Conservation (phyloP, 2,329 filamentous ascomycete genomes). For the Aspergillus pseudoterreus region DNA sequence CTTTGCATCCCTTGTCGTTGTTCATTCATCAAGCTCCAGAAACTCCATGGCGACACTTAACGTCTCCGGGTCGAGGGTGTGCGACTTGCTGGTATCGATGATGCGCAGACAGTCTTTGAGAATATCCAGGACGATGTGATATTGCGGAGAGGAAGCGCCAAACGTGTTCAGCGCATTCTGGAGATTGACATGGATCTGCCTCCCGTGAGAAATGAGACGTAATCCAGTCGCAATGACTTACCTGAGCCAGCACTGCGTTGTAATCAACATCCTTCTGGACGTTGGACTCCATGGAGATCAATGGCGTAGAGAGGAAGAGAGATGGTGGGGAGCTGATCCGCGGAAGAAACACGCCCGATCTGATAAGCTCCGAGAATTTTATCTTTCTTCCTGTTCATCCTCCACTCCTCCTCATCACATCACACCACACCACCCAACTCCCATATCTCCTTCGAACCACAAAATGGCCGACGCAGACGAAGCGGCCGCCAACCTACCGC, state of each 20-base stretch:
- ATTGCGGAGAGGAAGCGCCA: constrained; percentile 35
- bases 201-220: neutral
- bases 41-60: constrained; percentile 33
- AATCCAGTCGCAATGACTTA: constrained; percentile 2
- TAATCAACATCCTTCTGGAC: constrained; percentile 10
- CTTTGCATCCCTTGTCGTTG: neutral
- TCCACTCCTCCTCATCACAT: neutral
- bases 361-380: constrained; percentile 17
- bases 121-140: constrained; percentile 33
- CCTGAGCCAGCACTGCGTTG: constrained; percentile 20
- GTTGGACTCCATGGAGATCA: neutral
- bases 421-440: neutral
- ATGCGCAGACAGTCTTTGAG: constrained; percentile 31
- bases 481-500: constrained; percentile 33
- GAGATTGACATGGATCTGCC: constrained; percentile 40
- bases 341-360: neutral
- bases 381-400: constrained; percentile 1
- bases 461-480: constrained; percentile 45
- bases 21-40: constrained; percentile 8
- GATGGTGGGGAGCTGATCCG: constrained; percentile 3
- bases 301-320: neutral
- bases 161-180: constrained; percentile 39
- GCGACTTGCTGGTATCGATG: constrained; percentile 18
- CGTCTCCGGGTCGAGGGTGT: constrained; percentile 26
- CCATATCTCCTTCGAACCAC: neutral